A percentile compares a stretch with the other conserved stretches of the same genome.
Evolutionary conservation across 1,139 yeast genomes (phyloP).

Genomic region (Suhomyces taliae): DNA sequence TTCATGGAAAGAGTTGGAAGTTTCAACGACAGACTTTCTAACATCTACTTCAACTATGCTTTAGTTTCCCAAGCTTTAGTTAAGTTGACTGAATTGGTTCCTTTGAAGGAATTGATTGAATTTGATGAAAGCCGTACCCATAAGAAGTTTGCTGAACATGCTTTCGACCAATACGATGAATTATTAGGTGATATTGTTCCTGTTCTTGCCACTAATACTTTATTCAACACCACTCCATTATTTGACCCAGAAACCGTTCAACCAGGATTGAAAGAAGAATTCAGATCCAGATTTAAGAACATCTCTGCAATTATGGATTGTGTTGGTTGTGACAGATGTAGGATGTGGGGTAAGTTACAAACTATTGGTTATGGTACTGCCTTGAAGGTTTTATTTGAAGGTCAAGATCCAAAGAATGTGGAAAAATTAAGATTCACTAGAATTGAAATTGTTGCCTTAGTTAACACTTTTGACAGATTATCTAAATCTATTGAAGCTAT

Average conservation of each 20-base stretch:
- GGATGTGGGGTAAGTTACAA: constrained; percentile 97
- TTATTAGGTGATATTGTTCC: constrained; percentile 32
- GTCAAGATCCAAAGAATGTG: constrained; percentile 45
- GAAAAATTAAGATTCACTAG: constrained; percentile 59
- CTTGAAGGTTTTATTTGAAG: constrained; percentile 80
- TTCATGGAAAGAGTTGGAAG: constrained; percentile 91
- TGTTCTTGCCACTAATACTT: constrained; percentile 27
- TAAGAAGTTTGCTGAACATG: constrained; percentile 33
- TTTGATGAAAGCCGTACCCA: constrained; percentile 42
- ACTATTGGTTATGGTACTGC: constrained; percentile 98
- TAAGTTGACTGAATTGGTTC: constrained; percentile 46
- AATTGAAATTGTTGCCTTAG: constrained; percentile 83
- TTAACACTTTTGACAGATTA: constrained; percentile 89
- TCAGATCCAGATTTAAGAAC: constrained; percentile 80
- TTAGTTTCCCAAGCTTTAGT: constrained; percentile 79
- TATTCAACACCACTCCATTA: constrained; percentile 48
- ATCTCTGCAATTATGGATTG: constrained; percentile 95
- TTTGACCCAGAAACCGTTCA: constrained; percentile 59
- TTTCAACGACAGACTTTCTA: constrained; percentile 84
- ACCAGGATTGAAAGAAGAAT: constrained; percentile 71
- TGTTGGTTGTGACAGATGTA: constrained; percentile 96
- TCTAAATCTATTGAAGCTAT: constrained; percentile 82
- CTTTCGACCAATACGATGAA: constrained; percentile 26
- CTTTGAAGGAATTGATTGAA: constrained; percentile 29
- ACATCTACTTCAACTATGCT: constrained; percentile 90